Base-by-base conservation (phyloP, 495 filamentous ascomycete genomes). In the Parachaetomium inaequale region DNA sequence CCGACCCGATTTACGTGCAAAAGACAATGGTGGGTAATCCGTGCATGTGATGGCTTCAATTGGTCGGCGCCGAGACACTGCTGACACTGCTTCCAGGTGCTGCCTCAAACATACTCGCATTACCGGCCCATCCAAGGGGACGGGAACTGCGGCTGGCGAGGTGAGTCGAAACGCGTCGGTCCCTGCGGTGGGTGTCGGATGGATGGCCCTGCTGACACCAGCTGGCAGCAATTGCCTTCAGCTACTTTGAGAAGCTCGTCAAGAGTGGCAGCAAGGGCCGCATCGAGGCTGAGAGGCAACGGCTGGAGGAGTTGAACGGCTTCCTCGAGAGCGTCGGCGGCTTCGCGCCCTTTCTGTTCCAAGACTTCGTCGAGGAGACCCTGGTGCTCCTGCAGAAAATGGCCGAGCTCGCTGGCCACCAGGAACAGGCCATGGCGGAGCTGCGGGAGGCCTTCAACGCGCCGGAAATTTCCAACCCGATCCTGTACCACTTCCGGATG, bases 61-160 rank as follows among this genome's bases (percentile, higher is more conserved):
- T 49, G 25, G 21, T 38, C 55, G 17, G 4, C 23, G 3, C 31
- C 19, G 12, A 21, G 25, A 0, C 1, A 5, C 32, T 51, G 42
- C 55, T 64, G 40, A 64, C 56, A 42, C 40, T 26, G 19, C 51
- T 28, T 11, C 54, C 68, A 97, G 93, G 83, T 86, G 31, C 81
- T 98, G 52, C 88, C 90, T 1, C 79, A 87, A 58, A 93, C 89
- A 63, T 96, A 95, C 71, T 90, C 91, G 17, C 86, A 92, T 67
- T 94, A 90, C 68, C 90, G 94, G 45, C 88, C 87, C 4, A 87
- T 96, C 75, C 87, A 87, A 72, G 93, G 94, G 23, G 94, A 98
- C 77, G 94, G 94, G 40, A 93, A 95, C 70, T 98, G 94, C 78
- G 94, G 94, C 65, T 98, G 94, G 93, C 84, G 94, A 87, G 94